Evolutionary conservation across 805 yeast genomes (phyloP).

Genomic region (Nakazawaea wyomingensis): DNA sequence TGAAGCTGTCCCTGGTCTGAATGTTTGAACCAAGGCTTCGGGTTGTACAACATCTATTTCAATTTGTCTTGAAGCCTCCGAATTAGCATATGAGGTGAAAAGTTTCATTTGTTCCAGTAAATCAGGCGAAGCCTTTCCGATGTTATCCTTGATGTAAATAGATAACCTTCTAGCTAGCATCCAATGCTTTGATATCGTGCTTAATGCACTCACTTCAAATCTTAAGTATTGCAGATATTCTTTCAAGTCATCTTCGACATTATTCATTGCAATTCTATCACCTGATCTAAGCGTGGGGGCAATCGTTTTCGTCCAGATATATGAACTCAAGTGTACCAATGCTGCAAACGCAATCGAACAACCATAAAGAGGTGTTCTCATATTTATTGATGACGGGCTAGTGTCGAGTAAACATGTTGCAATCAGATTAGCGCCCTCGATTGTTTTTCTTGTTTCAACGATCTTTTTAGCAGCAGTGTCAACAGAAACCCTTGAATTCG

Average conservation of each 20-base stretch:
- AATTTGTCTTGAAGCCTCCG: background rate
- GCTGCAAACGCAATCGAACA: conserved; percentile 51
- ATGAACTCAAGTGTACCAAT: conserved; percentile 47
- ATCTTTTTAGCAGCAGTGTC: conserved; percentile 30
- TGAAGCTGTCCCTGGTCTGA: background rate
- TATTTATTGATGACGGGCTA: conserved; percentile 34
- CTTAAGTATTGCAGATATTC: conserved; percentile 44
- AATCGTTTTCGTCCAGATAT: conserved; percentile 45
- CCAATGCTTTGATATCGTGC: conserved; percentile 48
- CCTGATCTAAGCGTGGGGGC: conserved; percentile 16
- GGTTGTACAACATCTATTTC: background rate
- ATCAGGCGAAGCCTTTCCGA: conserved; percentile 36
- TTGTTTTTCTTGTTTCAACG: conserved; percentile 48
- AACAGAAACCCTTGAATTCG: background rate
- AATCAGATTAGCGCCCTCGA: conserved; percentile 48
- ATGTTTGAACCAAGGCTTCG: background rate
- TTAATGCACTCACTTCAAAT: conserved; percentile 42
- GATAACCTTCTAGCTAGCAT: conserved; percentile 41
- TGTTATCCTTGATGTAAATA: conserved; percentile 40
- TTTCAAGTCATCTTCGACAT: conserved; percentile 32
- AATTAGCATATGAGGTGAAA: conserved; percentile 20
- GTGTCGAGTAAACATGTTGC: conserved; percentile 43
- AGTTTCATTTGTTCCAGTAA: conserved; percentile 32
- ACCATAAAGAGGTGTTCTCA: conserved; percentile 47
- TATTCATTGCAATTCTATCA: conserved; percentile 19